Evolutionary conservation across 108 stramenopile genomes (phyloP).

Genomic region (Nitzschia palea): DNA sequence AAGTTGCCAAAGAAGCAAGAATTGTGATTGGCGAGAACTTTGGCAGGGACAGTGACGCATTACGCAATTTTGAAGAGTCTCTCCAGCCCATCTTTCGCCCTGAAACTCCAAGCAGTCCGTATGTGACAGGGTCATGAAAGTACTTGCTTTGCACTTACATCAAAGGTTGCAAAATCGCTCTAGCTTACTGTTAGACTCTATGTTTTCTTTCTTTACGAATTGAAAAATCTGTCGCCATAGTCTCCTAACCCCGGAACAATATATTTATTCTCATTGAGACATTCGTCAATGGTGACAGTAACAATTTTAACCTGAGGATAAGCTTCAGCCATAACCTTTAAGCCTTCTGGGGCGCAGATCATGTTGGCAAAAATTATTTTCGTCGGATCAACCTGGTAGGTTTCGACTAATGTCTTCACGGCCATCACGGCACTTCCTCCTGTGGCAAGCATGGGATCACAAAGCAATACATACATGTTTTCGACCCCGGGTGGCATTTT

Average conservation of each 20-base stretch:
- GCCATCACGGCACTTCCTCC: conserved; percentile 92
- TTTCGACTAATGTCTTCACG: conserved; percentile 62
- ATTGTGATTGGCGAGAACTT: conserved; percentile 62
- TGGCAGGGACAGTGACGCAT: conserved; percentile 64
- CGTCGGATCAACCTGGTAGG: conserved; percentile 52
- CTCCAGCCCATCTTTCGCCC: conserved; percentile 84
- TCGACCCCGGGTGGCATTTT: conserved; percentile 88
- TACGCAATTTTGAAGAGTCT: conserved; percentile 60
- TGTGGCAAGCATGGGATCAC: conserved; percentile 99
- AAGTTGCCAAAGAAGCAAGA: conserved; percentile 79
- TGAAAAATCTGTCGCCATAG: conserved; percentile 96
- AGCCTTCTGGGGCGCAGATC: conserved; percentile 95
- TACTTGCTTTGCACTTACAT: too few species aligned
- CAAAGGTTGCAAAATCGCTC: too few species aligned
- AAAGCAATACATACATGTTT: conserved; percentile 82
- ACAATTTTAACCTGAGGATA: conserved; percentile 76
- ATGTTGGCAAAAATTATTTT: conserved; percentile 94
- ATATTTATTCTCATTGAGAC: conserved; percentile 92
- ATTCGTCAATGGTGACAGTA: conserved; percentile 87
- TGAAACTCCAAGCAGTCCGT: conserved; percentile 46
- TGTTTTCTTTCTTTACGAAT: conserved; percentile 43
- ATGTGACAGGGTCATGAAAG: conserved; percentile 47
- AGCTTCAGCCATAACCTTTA: conserved; percentile 36
- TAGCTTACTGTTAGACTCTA: too few species aligned
- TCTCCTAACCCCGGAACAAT: conserved; percentile 98